These are phyloP conservation scores for Alternaria tenuissima DNA, from an alignment of 2,329 filamentous ascomycete genomes.

Conservation along the genomic window DNA sequence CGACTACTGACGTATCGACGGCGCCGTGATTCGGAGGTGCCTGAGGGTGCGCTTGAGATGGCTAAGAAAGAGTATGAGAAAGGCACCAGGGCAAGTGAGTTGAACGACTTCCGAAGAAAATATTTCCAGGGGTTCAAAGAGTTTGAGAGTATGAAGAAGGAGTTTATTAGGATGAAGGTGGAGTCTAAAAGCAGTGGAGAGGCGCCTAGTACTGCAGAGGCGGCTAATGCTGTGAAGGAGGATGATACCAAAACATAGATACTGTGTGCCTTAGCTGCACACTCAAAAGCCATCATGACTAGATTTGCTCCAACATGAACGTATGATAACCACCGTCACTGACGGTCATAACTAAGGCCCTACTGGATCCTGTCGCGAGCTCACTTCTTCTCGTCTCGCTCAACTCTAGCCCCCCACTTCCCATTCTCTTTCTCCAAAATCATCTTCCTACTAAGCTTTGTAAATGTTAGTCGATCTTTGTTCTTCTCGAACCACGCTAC, in stretches of 20 bases:
- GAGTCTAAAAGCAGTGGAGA: neutral
- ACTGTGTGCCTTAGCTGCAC: neutral
- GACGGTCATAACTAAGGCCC: neutral
- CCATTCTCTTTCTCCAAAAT: neutral
- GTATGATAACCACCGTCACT: neutral
- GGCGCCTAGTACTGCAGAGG: neutral
- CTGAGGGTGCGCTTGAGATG: conserved; percentile 29
- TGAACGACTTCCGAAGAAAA: conserved; percentile 72
- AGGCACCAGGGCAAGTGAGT: conserved; percentile 67
- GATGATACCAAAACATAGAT: neutral
- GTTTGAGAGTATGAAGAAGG: conserved; percentile 42
- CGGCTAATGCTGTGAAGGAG: neutral
- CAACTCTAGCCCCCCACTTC: neutral
- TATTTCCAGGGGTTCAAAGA: conserved; percentile 54
- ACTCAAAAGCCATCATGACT: rapidly evolving
- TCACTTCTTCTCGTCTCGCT: neutral
- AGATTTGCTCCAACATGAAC: neutral
- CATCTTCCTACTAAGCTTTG: neutral
- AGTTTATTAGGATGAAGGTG: conserved; percentile 36
- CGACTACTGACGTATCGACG: conserved; percentile 86
- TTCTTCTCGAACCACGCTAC: neutral
- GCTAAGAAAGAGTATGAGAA: conserved; percentile 46
- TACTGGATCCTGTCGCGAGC: neutral
- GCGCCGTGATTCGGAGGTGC: conserved; percentile 66
- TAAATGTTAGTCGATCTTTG: neutral